Base-by-base conservation (phyloP, 768 basidiomycete species). In the Pholiota molesta region DNA sequence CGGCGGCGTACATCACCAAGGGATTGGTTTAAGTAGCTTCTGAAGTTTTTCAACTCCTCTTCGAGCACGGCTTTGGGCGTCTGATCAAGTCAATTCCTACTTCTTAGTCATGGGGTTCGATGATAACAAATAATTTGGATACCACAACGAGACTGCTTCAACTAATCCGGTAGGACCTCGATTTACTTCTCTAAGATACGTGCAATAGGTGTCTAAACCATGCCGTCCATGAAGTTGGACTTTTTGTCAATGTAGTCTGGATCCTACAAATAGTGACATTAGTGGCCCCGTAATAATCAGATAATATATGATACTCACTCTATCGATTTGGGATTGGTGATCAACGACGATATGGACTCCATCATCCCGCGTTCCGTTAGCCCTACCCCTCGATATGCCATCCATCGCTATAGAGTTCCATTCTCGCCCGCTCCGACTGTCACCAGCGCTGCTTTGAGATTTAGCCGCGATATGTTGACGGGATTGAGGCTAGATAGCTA, bases 401-500 rank as follows among this genome's bases (percentile, higher is more conserved):
- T 58, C 57, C 57, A 58, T 58, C 8, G 44, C 44, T 16, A 58
- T 58, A 5, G 57, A 58, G 21, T 58, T 58, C 57, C 57, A 58
- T 17, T 45, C 45, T 21, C 47, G 21, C 17, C 44, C 57, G 28
- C 57, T 58, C 5, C 31, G 21, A 14, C 28, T 42, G 2, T 51
- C 58, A 51, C 26, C 31, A 5, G 31, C 31, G 31, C 39, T 60
- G 21, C 40, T 39, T 29, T 52, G 49, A 13, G 63, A 40, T 40
- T 59, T 65, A 8, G 57, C 57, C 5, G 54, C 37, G 10, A 62
- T 55, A 33, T 65, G 57, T 33, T 65, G 56, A 13, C 64, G 60
- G 16, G 61, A 61, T 65, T 65, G n/a, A 65, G 60, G 28, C 64
- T 65, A 35, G 16, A 37, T 17, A 9, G 52, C 14, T 16, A 40